Percentiles rank a stretch among this genome's conserved stretches.
Evolutionary conservation across 768 basidiomycete genomes (phyloP).

Genomic region (Xerocomus potaroensis): DNA sequence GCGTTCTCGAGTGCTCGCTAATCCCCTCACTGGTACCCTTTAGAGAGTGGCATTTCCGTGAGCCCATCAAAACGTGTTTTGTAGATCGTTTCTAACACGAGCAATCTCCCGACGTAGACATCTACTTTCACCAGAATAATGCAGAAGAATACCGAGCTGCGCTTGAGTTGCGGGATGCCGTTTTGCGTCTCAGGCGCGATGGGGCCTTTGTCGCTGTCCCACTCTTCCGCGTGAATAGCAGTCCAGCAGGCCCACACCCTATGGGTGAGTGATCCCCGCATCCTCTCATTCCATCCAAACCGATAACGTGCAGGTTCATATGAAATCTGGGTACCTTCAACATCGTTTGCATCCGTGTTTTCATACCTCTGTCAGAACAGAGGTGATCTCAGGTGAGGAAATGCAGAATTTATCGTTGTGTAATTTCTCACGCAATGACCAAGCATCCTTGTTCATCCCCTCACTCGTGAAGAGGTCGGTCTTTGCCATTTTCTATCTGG

Average conservation of each 20-base stretch:
- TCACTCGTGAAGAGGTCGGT: constrained; percentile 66
- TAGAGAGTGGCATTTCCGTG: too few species aligned
- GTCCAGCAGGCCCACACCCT: constrained; percentile 69
- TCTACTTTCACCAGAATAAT: constrained; percentile 64
- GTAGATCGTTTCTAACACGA: too few species aligned
- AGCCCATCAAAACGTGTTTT: too few species aligned
- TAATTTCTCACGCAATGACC: not conserved
- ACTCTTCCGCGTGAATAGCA: constrained; percentile 63
- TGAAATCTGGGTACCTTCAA: constrained; percentile 75
- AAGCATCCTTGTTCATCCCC: constrained; percentile 71
- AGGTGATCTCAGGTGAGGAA: constrained; percentile 57
- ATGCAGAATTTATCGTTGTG: not conserved
- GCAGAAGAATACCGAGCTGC: too few species aligned
- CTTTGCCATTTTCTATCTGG: not conserved
- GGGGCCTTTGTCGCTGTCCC: constrained; percentile 80
- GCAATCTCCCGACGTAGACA: too few species aligned
- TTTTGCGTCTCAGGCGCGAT: constrained; percentile 64
- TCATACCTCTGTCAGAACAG: constrained; percentile 70
- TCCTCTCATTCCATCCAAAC: not conserved
- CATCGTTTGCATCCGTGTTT: constrained; percentile 72
- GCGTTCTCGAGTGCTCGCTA: too few species aligned
- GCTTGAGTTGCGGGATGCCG: constrained; percentile 64
- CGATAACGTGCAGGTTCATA: constrained; percentile 55
- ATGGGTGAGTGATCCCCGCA: constrained; percentile 45
- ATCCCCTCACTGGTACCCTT: too few species aligned